These are phyloP conservation scores for Yarrowia divulgata DNA, from an alignment of 805 yeast species.

Conservation along the genomic window DNA sequence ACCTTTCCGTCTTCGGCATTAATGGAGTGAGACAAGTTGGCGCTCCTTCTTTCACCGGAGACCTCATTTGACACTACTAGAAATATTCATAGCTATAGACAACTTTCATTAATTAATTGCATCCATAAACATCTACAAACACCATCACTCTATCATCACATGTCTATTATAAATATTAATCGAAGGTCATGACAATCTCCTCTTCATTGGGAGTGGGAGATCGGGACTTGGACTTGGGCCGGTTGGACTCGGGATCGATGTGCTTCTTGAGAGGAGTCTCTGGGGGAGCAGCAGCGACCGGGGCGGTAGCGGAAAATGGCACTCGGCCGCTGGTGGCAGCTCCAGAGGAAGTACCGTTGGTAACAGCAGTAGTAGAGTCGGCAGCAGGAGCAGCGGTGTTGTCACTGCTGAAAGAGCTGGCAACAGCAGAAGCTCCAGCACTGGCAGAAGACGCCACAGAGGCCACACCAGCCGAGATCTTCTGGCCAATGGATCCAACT, in stretches of 20 bases:
- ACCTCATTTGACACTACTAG: background rate
- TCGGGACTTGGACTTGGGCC: conserved; percentile 14
- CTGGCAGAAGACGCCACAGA: conserved; percentile 6
- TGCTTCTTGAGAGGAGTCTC: conserved; percentile 5
- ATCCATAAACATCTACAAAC: background rate
- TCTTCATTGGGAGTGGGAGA: conserved; percentile 34
- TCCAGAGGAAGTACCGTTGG: background rate
- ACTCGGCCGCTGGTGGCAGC: conserved; percentile 14
- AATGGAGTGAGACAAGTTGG: conserved; percentile 7
- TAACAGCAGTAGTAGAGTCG: background rate
- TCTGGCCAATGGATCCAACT: conserved; percentile 31
- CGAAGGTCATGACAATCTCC: conserved; percentile 44
- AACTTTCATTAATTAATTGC: conserved; percentile 19
- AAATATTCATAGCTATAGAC: background rate
- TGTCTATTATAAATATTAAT: conserved; percentile 39
- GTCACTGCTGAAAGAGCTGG: background rate
- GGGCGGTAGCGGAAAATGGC: background rate
- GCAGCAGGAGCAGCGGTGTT: background rate
- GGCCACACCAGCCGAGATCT: conserved; percentile 5
- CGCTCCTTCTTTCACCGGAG: background rate
- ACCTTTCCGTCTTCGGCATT: conserved; percentile 41
- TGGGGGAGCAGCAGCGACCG: background rate
- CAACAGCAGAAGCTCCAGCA: conserved; percentile 28
- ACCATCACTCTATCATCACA: conserved; percentile 16
- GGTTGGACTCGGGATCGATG: conserved; percentile 1